phyloP scores from a whole-genome alignment of 345 rosid species.

The Geranium brycei region DNA sequence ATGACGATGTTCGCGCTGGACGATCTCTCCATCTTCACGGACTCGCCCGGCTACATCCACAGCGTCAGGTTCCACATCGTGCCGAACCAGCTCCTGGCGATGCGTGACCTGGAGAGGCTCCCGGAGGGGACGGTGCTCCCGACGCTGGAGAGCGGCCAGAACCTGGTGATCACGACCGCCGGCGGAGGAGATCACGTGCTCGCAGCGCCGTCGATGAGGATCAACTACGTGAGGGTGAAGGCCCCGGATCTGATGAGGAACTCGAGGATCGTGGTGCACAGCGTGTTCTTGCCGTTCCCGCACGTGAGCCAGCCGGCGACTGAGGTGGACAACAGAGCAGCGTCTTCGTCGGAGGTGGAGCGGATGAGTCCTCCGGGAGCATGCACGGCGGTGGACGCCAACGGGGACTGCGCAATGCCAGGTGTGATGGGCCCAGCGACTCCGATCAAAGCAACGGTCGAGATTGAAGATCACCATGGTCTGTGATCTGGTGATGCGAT shows the following conservation, averaged over 20 bases:
- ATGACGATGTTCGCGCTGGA: slow-evolving; percentile 48
- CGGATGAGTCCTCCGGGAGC: background rate
- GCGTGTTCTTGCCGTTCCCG: slow-evolving; percentile 18
- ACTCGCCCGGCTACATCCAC: slow-evolving; percentile 31
- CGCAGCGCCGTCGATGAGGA: slow-evolving; percentile 7
- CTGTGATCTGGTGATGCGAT: background rate
- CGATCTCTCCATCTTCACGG: slow-evolving; percentile 45
- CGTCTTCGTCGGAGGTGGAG: background rate
- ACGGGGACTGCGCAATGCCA: slow-evolving; percentile 2
- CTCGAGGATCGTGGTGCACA: slow-evolving; percentile 15
- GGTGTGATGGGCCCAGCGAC: background rate
- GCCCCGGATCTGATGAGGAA: slow-evolving; percentile 15
- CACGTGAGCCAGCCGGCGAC: slow-evolving; percentile 12
- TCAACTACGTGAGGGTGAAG: slow-evolving; percentile 17
- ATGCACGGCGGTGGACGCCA: slow-evolving; percentile 7
- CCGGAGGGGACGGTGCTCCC: slow-evolving; percentile 22
- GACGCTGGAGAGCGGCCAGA: slow-evolving; percentile 23
- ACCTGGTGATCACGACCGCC: slow-evolving; percentile 21
- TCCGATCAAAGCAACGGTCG: background rate
- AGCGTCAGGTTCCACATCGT: slow-evolving; percentile 46
- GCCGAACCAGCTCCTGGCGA: slow-evolving; percentile 32
- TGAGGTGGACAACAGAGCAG: slow-evolving; percentile 1
- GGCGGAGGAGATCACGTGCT: slow-evolving; percentile 3
- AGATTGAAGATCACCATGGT: background rate
- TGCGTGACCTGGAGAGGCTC: slow-evolving; percentile 32